Evolutionary conservation across 768 basidiomycete species (phyloP), one percentile per base, ranked within the genome.

Genomic region (Leccinum subtestaceum): DNA sequence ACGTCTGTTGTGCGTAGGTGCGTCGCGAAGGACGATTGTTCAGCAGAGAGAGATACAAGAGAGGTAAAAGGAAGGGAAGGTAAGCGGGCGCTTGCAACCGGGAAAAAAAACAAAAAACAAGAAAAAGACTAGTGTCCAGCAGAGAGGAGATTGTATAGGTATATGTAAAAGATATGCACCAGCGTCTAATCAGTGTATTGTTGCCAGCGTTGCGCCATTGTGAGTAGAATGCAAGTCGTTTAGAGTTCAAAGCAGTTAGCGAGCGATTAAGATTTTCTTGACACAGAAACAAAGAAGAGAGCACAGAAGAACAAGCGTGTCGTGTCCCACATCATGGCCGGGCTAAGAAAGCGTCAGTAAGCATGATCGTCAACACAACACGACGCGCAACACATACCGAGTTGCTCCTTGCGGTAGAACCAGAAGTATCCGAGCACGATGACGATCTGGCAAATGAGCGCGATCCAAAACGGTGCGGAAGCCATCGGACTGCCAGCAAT

Each of bases 371-470:
- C 25, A n/a, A 6, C 2, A 4, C 1, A 23, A 1, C 2, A 21
- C 2, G 13, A 58, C 11, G 10, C 6, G 10, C 6, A 25, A 15
- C 2, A 52, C 89, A 54, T 70, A 90, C 89, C 74, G 60, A 96
- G 83, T 72, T 96, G 94, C 75, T 96, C 94, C 77, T 93, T 94
- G 73, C 94, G 86, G 76, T 95, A 96, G 84, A 96, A 95, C 91
- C 91, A 91, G 80, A 95, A 94, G 77, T 96, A 96, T 21, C 94
- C 94, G 60, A 87, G 74, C 58, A 95, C 92, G 68, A 96, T 93
- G 64, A 94, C 73, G 55, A 96, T 68, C 70, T 93, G 91, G 70
- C 85, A 90, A 7, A 85, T 65, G 56, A 91, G 77, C 49, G 91
- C 92, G 53, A 95, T 74, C 94, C 94, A 96, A 80, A 96, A 96